Conservation (phyloP, 2,329 filamentous ascomycete species). For the Rutstroemia sydowiana region DNA sequence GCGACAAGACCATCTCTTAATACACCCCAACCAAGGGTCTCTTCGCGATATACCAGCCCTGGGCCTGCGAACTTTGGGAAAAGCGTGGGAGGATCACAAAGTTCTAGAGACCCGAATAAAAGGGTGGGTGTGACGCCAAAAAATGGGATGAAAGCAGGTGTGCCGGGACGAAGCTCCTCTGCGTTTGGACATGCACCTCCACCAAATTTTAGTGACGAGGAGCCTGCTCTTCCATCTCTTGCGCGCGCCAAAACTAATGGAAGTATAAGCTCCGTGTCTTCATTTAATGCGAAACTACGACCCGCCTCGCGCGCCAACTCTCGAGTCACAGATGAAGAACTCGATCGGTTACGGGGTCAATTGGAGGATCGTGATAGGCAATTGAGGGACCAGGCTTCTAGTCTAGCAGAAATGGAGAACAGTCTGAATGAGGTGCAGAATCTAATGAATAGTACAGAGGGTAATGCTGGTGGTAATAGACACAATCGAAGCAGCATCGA, state of each 20-base stretch:
- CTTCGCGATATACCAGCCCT: conserved; percentile 56
- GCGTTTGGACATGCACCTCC: conserved; percentile 49
- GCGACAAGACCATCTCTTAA: conserved; percentile 50
- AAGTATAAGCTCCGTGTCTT: conserved; percentile 46
- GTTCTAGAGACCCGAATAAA: conserved; percentile 55
- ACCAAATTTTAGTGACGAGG: conserved; percentile 48
- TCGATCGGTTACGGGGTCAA: conserved; percentile 64
- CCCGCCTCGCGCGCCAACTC: conserved; percentile 39
- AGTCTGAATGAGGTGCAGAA: conserved; percentile 75
- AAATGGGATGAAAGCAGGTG: conserved; percentile 42
- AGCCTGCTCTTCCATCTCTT: conserved; percentile 45
- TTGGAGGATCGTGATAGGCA: conserved; percentile 80
- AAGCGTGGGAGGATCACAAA: conserved; percentile 49
- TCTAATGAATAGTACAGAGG: conserved; percentile 54
- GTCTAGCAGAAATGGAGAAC: conserved; percentile 81
- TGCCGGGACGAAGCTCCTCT: conserved; percentile 52
- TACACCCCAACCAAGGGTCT: conserved; percentile 42
- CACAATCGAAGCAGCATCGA: conserved; percentile 44
- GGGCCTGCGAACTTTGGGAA: conserved; percentile 56
- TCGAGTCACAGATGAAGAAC: conserved; percentile 54
- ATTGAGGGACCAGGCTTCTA: conserved; percentile 78
- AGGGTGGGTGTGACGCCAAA: conserved; percentile 34
- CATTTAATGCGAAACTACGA: conserved; percentile 45
- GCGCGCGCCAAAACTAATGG: conserved; percentile 45
- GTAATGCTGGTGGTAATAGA: conserved; percentile 36